Conservation (phyloP, 2,329 filamentous ascomycete genomes). For the Aquanectria penicillioides region DNA sequence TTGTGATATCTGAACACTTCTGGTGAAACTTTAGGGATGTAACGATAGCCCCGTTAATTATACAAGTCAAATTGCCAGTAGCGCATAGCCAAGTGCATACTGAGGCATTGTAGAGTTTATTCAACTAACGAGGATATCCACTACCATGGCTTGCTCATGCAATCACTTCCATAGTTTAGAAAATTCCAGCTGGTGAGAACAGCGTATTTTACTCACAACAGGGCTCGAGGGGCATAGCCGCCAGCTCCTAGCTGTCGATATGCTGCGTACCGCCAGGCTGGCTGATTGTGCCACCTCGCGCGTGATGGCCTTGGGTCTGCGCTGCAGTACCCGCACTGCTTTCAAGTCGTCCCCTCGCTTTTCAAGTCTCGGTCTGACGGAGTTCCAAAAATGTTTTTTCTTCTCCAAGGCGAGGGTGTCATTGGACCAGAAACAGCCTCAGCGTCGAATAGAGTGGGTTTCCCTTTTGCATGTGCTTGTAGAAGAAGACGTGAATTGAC, state of each 20-base stretch:
- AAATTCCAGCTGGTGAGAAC: no score
- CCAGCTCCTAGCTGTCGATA: slow-evolving; percentile 17
- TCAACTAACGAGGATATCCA: background rate
- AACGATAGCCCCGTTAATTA: no score
- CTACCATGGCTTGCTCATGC: no score
- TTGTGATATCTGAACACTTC: no score
- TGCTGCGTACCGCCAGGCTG: slow-evolving; percentile 22
- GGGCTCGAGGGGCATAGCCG: slow-evolving; percentile 15
- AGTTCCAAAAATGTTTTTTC: slow-evolving; percentile 29
- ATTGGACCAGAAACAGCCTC: slow-evolving; percentile 22
- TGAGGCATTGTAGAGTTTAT: slow-evolving; percentile 15
- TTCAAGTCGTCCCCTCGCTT: no score
- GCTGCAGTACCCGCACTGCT: background rate
- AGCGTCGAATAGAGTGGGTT: slow-evolving; percentile 8
- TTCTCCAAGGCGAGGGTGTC: slow-evolving; percentile 35
- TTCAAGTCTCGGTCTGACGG: no score
- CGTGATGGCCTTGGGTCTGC: background rate
- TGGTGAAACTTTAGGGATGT: no score
- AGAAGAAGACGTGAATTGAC: slow-evolving; percentile 5
- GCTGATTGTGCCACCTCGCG: slow-evolving; percentile 4
- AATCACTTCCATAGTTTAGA: no score
- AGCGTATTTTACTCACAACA: background rate
- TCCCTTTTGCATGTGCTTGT: background rate
- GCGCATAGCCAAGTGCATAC: background rate
- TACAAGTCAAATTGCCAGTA: no score